Evolutionary conservation across 805 yeast genomes (phyloP).

Genomic region (Candida maris): DNA sequence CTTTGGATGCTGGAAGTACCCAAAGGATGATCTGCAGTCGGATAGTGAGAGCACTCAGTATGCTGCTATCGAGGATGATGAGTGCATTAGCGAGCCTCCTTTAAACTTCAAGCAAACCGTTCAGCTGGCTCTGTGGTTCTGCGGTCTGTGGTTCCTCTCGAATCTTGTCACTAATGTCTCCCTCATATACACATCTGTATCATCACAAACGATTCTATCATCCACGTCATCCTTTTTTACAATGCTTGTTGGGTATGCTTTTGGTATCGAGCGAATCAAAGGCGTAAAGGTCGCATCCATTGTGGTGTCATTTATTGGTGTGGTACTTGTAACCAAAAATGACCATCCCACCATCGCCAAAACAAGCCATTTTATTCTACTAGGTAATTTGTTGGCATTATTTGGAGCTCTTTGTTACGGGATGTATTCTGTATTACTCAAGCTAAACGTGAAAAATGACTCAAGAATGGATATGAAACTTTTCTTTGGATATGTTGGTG

Average conservation of each 20-base stretch:
- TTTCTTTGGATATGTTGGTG: conserved; percentile 93
- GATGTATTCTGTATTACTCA: conserved; percentile 79
- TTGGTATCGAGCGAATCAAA: conserved; percentile 67
- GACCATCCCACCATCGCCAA: conserved; percentile 44
- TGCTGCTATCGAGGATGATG: neutral
- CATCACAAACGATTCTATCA: conserved; percentile 88
- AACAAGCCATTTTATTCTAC: conserved; percentile 27
- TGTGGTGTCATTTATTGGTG: conserved; percentile 70
- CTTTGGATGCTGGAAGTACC: conserved; percentile 5
- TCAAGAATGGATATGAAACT: conserved; percentile 75
- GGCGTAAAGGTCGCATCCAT: conserved; percentile 65
- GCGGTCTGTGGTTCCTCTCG: conserved; percentile 85
- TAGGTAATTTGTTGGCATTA: conserved; percentile 80
- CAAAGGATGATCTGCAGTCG: neutral
- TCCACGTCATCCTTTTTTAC: conserved; percentile 95
- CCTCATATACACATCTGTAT: conserved; percentile 83
- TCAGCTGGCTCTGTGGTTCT: conserved; percentile 71
- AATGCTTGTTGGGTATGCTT: conserved; percentile 69
- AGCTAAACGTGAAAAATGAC: conserved; percentile 69
- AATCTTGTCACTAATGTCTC: conserved; percentile 88
- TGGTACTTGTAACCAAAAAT: conserved; percentile 68
- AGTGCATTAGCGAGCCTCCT: conserved; percentile 3
- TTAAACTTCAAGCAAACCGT: conserved; percentile 62
- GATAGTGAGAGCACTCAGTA: neutral
- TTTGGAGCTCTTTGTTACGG: conserved; percentile 90